Percentiles rank a stretch among this genome's conserved stretches.
These are phyloP conservation scores for Perkinsus olseni DNA, from an alignment of 169 alveolate genomes.

Conservation along the genomic window DNA sequence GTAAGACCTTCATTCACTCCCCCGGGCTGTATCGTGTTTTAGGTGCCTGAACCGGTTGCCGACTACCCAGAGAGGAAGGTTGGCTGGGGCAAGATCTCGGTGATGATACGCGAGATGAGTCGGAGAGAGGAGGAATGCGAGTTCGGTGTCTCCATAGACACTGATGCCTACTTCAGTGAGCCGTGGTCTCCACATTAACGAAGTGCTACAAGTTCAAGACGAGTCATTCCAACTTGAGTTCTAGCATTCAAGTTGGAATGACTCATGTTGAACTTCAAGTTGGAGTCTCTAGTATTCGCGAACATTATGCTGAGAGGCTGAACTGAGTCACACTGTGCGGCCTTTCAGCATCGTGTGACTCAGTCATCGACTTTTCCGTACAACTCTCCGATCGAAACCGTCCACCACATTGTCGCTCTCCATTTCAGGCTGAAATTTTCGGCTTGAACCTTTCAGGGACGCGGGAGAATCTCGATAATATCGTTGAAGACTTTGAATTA, in stretches of 20 bases:
- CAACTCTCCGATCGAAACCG: too few species aligned
- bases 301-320: too few species aligned
- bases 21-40: background rate
- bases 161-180: background rate
- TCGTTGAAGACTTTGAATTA: background rate
- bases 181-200: too few species aligned
- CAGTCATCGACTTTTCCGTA: too few species aligned
- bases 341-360: too few species aligned
- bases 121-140: background rate
- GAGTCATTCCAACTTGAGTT: too few species aligned
- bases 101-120: background rate
- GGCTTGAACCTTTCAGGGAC: background rate
- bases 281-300: too few species aligned
- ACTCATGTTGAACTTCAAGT: too few species aligned
- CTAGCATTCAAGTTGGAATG: too few species aligned
- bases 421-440: background rate
- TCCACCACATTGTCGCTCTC: background rate
- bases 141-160: background rate
- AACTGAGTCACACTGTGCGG: too few species aligned
- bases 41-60: background rate
- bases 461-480: background rate
- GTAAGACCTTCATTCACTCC: background rate
- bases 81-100: background rate
- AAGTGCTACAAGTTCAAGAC: too few species aligned
- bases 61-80: background rate